Percentiles rank a stretch among this genome's conserved stretches.
Conservation (phyloP, 805 yeast genomes). For the Wickerhamiella musiphila region DNA sequence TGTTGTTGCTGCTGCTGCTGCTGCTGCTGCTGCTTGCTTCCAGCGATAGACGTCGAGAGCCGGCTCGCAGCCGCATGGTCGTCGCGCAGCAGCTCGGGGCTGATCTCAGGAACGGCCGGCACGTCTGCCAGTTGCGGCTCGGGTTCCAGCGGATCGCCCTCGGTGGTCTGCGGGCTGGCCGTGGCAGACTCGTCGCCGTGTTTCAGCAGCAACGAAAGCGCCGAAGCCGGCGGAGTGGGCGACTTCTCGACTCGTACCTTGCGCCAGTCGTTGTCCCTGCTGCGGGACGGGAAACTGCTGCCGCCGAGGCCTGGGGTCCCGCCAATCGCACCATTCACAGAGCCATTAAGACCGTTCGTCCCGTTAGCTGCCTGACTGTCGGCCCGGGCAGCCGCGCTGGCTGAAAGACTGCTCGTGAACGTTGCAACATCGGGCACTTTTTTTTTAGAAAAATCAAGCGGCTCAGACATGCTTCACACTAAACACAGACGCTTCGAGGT, state of each 20-base stretch:
- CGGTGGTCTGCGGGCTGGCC: too few species aligned
- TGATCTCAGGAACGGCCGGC: background rate
- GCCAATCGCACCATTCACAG: background rate
- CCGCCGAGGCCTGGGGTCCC: background rate
- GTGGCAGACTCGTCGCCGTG: background rate
- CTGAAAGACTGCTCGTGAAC: background rate
- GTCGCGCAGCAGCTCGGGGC: background rate
- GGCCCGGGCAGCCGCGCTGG: background rate
- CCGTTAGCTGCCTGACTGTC: background rate
- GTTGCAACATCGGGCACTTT: background rate
- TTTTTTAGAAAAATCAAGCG: background rate
- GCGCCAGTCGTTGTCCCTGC: background rate
- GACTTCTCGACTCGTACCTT: constrained; percentile 2
- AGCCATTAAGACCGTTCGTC: background rate
- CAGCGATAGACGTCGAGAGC: background rate
- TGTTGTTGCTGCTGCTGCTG: too few species aligned
- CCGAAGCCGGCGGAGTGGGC: constrained; percentile 8
- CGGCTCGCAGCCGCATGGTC: background rate
- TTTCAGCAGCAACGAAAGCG: constrained; percentile 12
- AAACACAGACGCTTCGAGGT: too few species aligned
- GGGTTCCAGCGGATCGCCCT: too few species aligned
- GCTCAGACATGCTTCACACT: too few species aligned
- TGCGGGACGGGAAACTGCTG: too few species aligned
- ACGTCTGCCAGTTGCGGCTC: background rate
- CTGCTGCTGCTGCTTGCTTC: too few species aligned